Conservation (phyloP, 2,329 filamentous ascomycete genomes). For the Ophiostoma tasmaniense region DNA sequence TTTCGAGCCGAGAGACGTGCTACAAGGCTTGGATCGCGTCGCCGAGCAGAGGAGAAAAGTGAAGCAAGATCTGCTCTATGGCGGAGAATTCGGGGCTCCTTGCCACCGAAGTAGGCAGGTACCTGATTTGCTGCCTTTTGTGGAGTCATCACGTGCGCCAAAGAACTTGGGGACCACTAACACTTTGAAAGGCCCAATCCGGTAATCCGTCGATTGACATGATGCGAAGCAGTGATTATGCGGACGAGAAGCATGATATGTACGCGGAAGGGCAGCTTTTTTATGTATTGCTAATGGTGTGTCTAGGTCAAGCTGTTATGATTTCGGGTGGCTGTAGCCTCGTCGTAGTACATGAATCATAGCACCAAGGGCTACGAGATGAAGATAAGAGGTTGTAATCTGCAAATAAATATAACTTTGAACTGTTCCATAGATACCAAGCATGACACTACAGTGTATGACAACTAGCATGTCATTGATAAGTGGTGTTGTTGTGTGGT, state of each 20-base stretch:
- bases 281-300: too few species aligned
- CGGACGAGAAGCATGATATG: too few species aligned
- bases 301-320: neutral
- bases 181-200: neutral
- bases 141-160: neutral
- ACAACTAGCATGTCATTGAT: neutral
- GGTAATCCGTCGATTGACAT: neutral
- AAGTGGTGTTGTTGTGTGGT: neutral
- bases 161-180: neutral
- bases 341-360: neutral
- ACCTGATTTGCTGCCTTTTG: slow-evolving; percentile 2
- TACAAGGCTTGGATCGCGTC: neutral
- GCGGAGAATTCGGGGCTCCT: slow-evolving; percentile 11
- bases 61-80: slow-evolving; percentile 10
- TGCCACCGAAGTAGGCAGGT: neutral
- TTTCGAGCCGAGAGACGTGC: neutral
- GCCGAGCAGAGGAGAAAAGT: slow-evolving; percentile 6
- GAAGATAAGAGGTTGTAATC: neutral
- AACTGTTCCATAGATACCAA: neutral
- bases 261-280: too few species aligned
- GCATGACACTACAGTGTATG: neutral
- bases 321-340: neutral
- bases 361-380: neutral
- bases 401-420: too few species aligned
- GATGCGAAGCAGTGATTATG: too few species aligned